Evolutionary conservation across 108 stramenopile species (phyloP), one percentile per base, ranked within the genome.

Genomic region (Epipyxis sp.): DNA sequence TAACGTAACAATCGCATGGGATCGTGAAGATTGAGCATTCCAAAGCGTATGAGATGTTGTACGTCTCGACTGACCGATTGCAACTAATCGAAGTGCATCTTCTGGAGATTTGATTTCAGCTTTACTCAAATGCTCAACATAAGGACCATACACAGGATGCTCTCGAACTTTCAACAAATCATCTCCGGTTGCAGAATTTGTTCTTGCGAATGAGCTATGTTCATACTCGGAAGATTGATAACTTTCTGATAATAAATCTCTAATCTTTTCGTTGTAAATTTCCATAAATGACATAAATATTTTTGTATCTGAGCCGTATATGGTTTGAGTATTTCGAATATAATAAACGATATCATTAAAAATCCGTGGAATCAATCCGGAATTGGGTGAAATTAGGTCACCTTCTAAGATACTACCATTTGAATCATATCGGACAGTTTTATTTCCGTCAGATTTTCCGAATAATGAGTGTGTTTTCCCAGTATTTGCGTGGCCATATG

Each of bases 391-490:
- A 42, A 54, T 34, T 50, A 50, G 20, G n/a, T n/a, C n/a, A n/a
- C n/a, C n/a, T n/a, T n/a, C n/a, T n/a, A n/a, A n/a, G 16, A 68
- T 25, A 27, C n/a, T 46, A 3, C 34, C 35, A 65, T 37, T 29
- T 65, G 20, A 32, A 37, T 65, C 34, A 32, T 65, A 35, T 10
- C 3, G 20, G 34, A 42, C 13, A 3, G 71, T 74, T 41, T 68
- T 68, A 25, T 57, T 57, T 16, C 25, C 25, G 40, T 68, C 65
- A 25, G 29, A 20, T 35, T 42, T 42, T 27, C 71, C 71, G 34
- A 74, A 74, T 6, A 74, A 29, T 29, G 71, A 42, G 34, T 74
- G 43, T 10, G 71, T 74, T 25, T 74, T 74, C 6, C 71, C 71
- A 27, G 71, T 34, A 39, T 42, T 37, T 6, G 71, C 10, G 43